phyloP scores from a whole-genome alignment of 164 flowering plant species.

The Piper longum region DNA sequence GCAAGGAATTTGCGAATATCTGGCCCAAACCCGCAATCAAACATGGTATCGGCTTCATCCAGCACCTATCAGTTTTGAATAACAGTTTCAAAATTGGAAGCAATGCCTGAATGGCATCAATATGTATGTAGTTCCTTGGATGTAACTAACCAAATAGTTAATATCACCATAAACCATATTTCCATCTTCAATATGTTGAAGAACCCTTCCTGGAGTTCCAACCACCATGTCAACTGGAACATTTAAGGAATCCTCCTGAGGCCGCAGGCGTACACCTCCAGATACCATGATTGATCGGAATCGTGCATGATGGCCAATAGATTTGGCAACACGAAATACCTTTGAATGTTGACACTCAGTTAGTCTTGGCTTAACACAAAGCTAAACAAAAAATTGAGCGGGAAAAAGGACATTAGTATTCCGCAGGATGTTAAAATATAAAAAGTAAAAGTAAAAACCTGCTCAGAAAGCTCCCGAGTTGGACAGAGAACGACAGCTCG shows the following conservation, averaged over 20 bases:
- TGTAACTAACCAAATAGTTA: conserved; percentile 56
- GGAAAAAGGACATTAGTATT: background rate
- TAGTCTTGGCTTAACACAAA: background rate
- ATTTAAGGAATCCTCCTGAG: conserved; percentile 84
- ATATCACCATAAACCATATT: conserved; percentile 95
- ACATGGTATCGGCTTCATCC: conserved; percentile 99
- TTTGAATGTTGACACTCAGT: conserved; percentile 10
- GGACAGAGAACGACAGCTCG: conserved; percentile 91
- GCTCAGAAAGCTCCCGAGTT: conserved; percentile 92
- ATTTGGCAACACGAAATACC: conserved; percentile 91
- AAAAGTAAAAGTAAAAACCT: conserved; percentile 29
- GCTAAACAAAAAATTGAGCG: background rate
- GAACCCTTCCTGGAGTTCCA: conserved; percentile 96
- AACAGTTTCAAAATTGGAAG: background rate
- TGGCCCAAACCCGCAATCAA: conserved; percentile 98
- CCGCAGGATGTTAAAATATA: background rate
- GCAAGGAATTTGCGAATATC: conserved; percentile 81
- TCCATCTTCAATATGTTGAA: conserved; percentile 91
- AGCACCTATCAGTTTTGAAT: conserved; percentile 37
- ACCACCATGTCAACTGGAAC: conserved; percentile 86
- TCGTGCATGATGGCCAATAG: conserved; percentile 89
- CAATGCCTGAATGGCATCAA: no score
- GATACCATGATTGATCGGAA: conserved; percentile 88
- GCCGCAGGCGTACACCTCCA: conserved; percentile 87
- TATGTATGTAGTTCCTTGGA: background rate